These are phyloP conservation scores for Claviceps sp. DNA, from an alignment of 2,329 filamentous ascomycete genomes.

Conservation along the genomic window DNA sequence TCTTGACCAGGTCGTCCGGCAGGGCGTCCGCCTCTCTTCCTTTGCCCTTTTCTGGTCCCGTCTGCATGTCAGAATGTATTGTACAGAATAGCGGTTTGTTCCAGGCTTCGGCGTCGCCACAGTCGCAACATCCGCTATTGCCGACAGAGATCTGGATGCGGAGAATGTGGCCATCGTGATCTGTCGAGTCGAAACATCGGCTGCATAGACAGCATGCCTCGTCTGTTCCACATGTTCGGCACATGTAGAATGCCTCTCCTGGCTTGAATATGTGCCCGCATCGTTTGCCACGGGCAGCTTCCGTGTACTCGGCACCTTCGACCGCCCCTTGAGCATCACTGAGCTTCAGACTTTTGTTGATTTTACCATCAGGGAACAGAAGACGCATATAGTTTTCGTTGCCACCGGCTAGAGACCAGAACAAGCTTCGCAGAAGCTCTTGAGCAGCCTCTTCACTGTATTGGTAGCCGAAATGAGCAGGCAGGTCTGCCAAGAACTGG, in stretches of 20 bases:
- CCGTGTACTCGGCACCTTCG: slow-evolving; percentile 89
- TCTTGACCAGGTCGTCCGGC: slow-evolving; percentile 61
- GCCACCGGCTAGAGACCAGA: slow-evolving; percentile 72
- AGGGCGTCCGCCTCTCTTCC: slow-evolving; percentile 44
- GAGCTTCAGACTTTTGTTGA: slow-evolving; percentile 57
- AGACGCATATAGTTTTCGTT: slow-evolving; percentile 60
- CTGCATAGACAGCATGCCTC: slow-evolving; percentile 93
- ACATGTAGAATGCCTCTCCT: slow-evolving; percentile 87
- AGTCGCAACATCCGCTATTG: slow-evolving; percentile 94
- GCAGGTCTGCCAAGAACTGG: slow-evolving; percentile 66
- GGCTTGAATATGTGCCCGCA: slow-evolving; percentile 96
- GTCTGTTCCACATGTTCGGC: slow-evolving; percentile 86
- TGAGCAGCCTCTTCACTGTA: slow-evolving; percentile 60
- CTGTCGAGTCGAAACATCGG: slow-evolving; percentile 87
- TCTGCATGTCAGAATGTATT: slow-evolving; percentile 61
- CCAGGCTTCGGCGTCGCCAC: slow-evolving; percentile 93
- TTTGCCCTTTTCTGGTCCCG: slow-evolving; percentile 46
- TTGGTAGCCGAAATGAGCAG: slow-evolving; percentile 57
- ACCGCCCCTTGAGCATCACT: slow-evolving; percentile 81
- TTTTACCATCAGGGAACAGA: slow-evolving; percentile 68
- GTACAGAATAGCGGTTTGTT: slow-evolving; percentile 76
- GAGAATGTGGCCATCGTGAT: slow-evolving; percentile 87
- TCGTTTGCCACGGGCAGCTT: slow-evolving; percentile 78
- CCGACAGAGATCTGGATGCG: slow-evolving; percentile 77
- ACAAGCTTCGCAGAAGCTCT: slow-evolving; percentile 66